Conservation (phyloP, 2,329 filamentous ascomycete species). For the Davidsoniella virescens region DNA sequence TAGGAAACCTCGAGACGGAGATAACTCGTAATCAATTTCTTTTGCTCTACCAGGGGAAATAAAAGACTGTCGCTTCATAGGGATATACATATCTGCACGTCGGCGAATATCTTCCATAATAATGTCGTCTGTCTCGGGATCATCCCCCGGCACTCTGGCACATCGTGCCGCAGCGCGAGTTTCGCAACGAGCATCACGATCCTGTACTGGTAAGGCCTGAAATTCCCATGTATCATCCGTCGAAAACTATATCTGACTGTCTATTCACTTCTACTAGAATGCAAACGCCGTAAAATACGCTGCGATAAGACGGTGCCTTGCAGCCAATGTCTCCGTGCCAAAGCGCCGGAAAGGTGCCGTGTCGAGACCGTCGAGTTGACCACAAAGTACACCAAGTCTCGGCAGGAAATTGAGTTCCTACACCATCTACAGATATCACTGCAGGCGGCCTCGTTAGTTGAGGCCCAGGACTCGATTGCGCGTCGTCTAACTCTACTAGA, state of each 20-base stretch:
- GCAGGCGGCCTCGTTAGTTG: constrained; percentile 1
- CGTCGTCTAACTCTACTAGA: constrained; percentile 8
- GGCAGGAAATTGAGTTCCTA: constrained; percentile 12
- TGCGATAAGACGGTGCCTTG: constrained; percentile 12
- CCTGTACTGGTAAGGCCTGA: constrained; percentile 9
- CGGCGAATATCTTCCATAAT: too few relatives aligned
- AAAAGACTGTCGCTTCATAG: too few relatives aligned
- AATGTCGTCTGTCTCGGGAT: constrained; percentile 4
- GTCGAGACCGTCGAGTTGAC: constrained; percentile 12
- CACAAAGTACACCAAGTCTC: constrained; percentile 13
- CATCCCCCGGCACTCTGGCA: constrained; percentile 1
- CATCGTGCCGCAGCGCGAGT: constrained; percentile 3
- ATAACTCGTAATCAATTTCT: too few relatives aligned
- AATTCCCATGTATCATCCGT: neutral
- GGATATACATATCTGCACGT: too few relatives aligned
- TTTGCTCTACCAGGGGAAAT: too few relatives aligned
- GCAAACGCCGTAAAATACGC: constrained; percentile 12
- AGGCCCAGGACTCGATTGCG: constrained; percentile 7
- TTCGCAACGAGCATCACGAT: constrained; percentile 11
- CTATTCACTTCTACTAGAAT: neutral
- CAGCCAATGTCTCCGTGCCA: constrained; percentile 11
- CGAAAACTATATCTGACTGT: neutral
- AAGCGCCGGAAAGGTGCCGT: constrained; percentile 8
- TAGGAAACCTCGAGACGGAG: too few relatives aligned
- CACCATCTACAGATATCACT: constrained; percentile 7